Evolutionary conservation across 1,284 basidiomycete genomes (phyloP).

Genomic region (Cronartium ribicola): DNA sequence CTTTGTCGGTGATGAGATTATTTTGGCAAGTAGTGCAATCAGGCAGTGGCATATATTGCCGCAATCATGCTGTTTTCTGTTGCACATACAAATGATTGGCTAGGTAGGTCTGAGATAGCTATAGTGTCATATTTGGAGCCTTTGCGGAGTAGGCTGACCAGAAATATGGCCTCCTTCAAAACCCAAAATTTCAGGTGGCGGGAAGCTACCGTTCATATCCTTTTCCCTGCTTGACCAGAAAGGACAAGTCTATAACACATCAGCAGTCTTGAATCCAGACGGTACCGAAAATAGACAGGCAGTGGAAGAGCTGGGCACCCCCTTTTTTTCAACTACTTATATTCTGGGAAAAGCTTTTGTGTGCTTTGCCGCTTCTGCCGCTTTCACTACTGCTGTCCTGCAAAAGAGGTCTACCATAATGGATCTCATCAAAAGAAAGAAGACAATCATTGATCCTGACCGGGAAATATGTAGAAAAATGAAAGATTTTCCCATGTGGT

Average conservation of each 20-base stretch:
- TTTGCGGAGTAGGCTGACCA: neutral
- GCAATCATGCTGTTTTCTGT: slow-evolving; percentile 38
- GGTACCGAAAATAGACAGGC: slow-evolving; percentile 23
- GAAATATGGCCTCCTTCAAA: neutral
- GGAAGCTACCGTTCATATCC: slow-evolving; percentile 38
- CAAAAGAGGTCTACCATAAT: slow-evolving; percentile 17
- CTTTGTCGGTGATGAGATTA: neutral
- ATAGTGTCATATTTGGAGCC: neutral
- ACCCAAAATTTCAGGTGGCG: slow-evolving; percentile 15
- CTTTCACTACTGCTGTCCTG: slow-evolving; percentile 26
- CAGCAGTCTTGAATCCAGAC: slow-evolving; percentile 23
- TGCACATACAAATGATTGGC: slow-evolving; percentile 31
- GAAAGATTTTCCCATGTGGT: slow-evolving; percentile 40
- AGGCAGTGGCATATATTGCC: slow-evolving; percentile 18
- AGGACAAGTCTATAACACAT: slow-evolving; percentile 33
- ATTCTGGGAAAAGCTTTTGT: slow-evolving; percentile 37
- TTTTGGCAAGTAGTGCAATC: slow-evolving; percentile 31
- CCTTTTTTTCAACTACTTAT: slow-evolving; percentile 35
- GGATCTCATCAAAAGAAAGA: slow-evolving; percentile 10
- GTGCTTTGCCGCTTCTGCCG: slow-evolving; percentile 32
- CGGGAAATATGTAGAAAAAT: slow-evolving; percentile 24
- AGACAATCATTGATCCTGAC: slow-evolving; percentile 28
- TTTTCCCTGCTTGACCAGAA: slow-evolving; percentile 34
- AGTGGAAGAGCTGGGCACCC: slow-evolving; percentile 21
- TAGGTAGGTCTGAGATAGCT: slow-evolving; percentile 16